phyloP scores from a whole-genome alignment of 441 rosid species.

The Adansonia gregorii region DNA sequence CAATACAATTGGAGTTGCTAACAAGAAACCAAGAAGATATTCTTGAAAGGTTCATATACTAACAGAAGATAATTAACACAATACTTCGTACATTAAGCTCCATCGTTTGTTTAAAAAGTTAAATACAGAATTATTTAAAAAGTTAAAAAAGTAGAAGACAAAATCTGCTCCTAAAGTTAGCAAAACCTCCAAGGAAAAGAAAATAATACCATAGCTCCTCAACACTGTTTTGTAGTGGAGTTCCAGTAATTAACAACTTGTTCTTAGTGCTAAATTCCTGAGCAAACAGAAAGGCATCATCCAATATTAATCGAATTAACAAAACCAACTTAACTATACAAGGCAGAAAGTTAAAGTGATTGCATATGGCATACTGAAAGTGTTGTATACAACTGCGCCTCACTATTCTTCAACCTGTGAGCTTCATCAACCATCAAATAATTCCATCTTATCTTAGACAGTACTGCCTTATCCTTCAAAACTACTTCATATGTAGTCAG shows the following conservation, averaged over 20 bases:
- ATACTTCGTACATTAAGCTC: background rate
- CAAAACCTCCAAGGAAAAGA: slow-evolving; percentile 24
- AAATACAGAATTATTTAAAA: background rate
- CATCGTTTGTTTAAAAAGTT: background rate
- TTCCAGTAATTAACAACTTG: slow-evolving; percentile 97
- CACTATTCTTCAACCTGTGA: slow-evolving; percentile 97
- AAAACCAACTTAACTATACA: background rate
- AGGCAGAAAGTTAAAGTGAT: background rate
- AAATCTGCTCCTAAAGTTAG: background rate
- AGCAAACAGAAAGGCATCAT: slow-evolving; percentile 28
- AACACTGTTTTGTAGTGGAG: slow-evolving; percentile 98
- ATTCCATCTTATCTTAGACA: slow-evolving; percentile 97
- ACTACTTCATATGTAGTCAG: slow-evolving; percentile 99
- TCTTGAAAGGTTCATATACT: background rate
- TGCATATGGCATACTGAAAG: slow-evolving; percentile 64
- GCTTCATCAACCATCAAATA: slow-evolving; percentile 99
- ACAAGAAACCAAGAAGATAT: slow-evolving; percentile 2
- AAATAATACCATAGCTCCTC: slow-evolving; percentile 92
- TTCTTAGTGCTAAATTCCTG: slow-evolving; percentile 99
- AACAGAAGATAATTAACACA: background rate
- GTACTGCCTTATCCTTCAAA: slow-evolving; percentile 91
- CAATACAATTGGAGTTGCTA: background rate
- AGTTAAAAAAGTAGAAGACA: background rate
- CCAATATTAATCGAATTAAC: slow-evolving; percentile 28
- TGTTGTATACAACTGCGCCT: slow-evolving; percentile 96